Evolutionary conservation across 768 basidiomycete genomes (phyloP), one percentile per base, ranked within the genome.

Genomic region (Pseudohyphozyma bogoriensis): DNA sequence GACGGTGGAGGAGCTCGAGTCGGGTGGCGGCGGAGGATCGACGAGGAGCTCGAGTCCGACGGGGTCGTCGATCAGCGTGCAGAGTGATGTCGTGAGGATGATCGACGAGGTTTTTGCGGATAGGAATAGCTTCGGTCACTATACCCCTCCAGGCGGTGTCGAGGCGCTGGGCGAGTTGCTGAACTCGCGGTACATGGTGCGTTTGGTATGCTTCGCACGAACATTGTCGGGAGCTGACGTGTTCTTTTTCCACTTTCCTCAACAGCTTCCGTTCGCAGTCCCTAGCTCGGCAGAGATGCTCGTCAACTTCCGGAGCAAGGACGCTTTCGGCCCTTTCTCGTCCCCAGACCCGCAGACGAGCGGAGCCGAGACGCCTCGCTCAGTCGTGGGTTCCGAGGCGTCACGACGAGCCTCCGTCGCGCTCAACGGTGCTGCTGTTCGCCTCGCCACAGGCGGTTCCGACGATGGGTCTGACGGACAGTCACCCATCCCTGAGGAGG

Each of bases 111-210:
- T 95, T 29, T 90, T 96, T 44, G 44, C 46, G n/a, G 60, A 62
- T 11, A 47, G 58, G 13, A 24, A 12, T 22, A 82, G 84, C 37
- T 80, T 82, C 45, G 80, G 83, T 0, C 73, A 79, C 7, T 97
- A 91, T 85, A 83, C 84, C 57, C 87, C 91, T 18, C 78, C 82
- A 0, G 81, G 80, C 55, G 81, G 88, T 24, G 85, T 89, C 0
- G 86, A 87, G 69, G 84, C 84, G 29, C 79, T 91, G 1, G 91
- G 91, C 33, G 95, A 99, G 72, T 75, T 96, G 29, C 77, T 96
- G 64, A 91, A 99, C 73, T 90, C 88, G 29, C 81, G 91, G 65
- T 82, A 86, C 72, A 96, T 96, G 90, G 80, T 97, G 28, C 89
- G 89, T 2, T 77, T 93, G 11, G 16, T 3, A 2, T 26, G 18